Conservation (phyloP, 208 protist species). For the Acanthamoeba sp. region DNA sequence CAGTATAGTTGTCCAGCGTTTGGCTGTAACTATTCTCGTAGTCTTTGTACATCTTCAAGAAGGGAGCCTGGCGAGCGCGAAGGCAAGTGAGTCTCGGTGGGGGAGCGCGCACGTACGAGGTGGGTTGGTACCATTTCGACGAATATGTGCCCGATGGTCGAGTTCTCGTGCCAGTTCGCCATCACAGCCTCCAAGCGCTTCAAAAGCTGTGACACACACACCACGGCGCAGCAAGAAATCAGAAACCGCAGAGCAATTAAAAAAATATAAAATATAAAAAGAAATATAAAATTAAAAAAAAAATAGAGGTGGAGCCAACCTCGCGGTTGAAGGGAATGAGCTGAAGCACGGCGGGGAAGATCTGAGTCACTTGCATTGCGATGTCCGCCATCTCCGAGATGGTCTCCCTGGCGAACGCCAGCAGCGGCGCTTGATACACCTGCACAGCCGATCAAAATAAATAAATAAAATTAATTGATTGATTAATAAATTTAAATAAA, state of each 20-base stretch:
- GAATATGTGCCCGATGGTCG: constrained; percentile 54
- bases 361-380: constrained; percentile 22
- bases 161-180: constrained; percentile 2
- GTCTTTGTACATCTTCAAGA: constrained; percentile 71
- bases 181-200: constrained; percentile 8
- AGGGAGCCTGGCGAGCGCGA: neutral
- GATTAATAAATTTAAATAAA: no score
- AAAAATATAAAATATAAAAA: no score
- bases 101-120: neutral
- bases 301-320: neutral
- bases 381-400: constrained; percentile 5
- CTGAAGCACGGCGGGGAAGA: constrained; percentile 30
- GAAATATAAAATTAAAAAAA: no score
- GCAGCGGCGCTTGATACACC: neutral
- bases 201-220: constrained; percentile 12
- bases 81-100: neutral
- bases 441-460: neutral
- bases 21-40: constrained; percentile 57
- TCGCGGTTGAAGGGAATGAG: constrained; percentile 50
- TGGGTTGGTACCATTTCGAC: constrained; percentile 8
- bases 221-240: no score
- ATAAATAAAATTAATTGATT: no score
- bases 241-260: no score
- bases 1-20: constrained; percentile 40
- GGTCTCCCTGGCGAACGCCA: neutral